Conservation (phyloP, 345 rosid species). For the thale cress (Arabidopsis thaliana) region TAIR10.1 NC_003076.8:3281501-3282000, state of each 20-base stretch:
- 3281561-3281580: constrained; percentile 76
- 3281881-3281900: constrained; percentile 65
- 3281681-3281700: background rate
- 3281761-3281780: constrained; percentile 73
- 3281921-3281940: constrained; percentile 55
- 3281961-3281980: constrained; percentile 56
- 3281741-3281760: constrained; percentile 73
- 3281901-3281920: constrained; percentile 79
- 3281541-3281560: constrained; percentile 71
- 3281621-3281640: constrained; percentile 46
- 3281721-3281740: constrained; percentile 62
- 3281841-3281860: background rate
- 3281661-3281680: constrained; percentile 12
- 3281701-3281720: constrained; percentile 65
- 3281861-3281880: constrained; percentile 50
- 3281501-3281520: constrained; percentile 59
- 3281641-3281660: constrained; percentile 4
- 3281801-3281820: constrained; percentile 49
- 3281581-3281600: constrained; percentile 60
- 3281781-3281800: constrained; percentile 66
- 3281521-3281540: constrained; percentile 58
- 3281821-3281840: background rate
- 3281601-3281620: constrained; percentile 57
- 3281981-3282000: background rate
- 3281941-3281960: constrained; percentile 64